Evolutionary conservation across 164 flowering plant species (phyloP).

Genomic region (Nymphaea colorata): DNA sequence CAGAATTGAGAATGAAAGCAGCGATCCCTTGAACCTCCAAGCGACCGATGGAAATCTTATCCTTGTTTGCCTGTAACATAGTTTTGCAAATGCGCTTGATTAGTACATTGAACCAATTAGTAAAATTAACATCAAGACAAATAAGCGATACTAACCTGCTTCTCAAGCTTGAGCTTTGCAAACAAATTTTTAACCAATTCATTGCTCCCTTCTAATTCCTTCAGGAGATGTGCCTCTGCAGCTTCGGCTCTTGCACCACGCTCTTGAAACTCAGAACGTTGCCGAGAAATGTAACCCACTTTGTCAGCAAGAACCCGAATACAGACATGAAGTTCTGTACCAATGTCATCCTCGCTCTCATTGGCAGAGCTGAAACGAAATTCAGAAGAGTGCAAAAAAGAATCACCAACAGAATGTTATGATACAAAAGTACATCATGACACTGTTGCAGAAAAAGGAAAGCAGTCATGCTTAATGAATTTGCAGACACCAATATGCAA

Average conservation of each 20-base stretch:
- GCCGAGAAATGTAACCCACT: conserved; percentile 60
- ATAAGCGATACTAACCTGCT: conserved; percentile 47
- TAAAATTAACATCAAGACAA: background rate
- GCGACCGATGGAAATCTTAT: conserved; percentile 79
- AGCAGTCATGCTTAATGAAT: too few relatives aligned
- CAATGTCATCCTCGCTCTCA: conserved; percentile 69
- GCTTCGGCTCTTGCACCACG: conserved; percentile 59
- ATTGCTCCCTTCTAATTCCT: conserved; percentile 85
- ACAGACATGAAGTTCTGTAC: conserved; percentile 67
- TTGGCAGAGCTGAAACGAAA: conserved; percentile 33
- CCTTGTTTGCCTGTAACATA: conserved; percentile 72
- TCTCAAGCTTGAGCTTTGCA: conserved; percentile 79
- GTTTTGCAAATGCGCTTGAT: background rate
- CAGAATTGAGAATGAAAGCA: conserved; percentile 72
- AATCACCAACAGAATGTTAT: background rate
- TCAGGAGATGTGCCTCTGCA: conserved; percentile 44
- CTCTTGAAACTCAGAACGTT: conserved; percentile 62
- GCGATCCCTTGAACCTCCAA: conserved; percentile 87
- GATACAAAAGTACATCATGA: too few relatives aligned
- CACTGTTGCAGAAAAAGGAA: too few relatives aligned
- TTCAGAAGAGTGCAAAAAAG: background rate
- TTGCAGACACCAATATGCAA: too few relatives aligned
- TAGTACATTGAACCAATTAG: background rate
- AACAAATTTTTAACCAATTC: conserved; percentile 66
- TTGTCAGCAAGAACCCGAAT: conserved; percentile 76